Evolutionary conservation across 345 rosid species (phyloP), one percentile per base, ranked within the genome.

Genomic region (Combretum micranthum): DNA sequence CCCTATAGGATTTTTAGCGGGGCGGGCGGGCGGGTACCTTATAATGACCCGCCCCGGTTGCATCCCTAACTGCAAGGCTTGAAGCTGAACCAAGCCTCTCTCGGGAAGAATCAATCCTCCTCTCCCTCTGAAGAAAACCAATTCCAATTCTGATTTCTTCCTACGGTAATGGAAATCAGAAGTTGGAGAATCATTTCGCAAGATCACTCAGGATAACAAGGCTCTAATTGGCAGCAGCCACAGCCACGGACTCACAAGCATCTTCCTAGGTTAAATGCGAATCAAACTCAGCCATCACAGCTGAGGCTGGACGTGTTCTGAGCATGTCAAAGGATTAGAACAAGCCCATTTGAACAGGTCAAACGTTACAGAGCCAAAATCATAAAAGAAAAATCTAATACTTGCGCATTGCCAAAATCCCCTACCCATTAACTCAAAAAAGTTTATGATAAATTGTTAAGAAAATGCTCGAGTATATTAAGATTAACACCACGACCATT

Each of bases 11-110:
- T n/a, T n/a, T n/a, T n/a, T n/a, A n/a, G n/a, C n/a, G n/a, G n/a
- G n/a, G n/a, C n/a, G n/a, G n/a, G n/a, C n/a, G n/a, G n/a, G n/a
- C n/a, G n/a, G n/a, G n/a, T n/a, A n/a, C n/a, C n/a, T n/a, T n/a
- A n/a, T n/a, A n/a, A n/a, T n/a, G n/a, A n/a, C n/a, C n/a, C n/a
- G n/a, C n/a, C n/a, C n/a, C n/a, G n/a, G n/a, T n/a, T n/a, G n/a
- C n/a, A n/a, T n/a, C n/a, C n/a, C n/a, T n/a, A n/a, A n/a, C n/a
- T 47, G 97, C 97, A 18, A 75, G 99, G 53, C 92, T 93, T 7
- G 97, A 93, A 80, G 99, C 99, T 14, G 99, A 93, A 62, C 94
- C 96, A 0, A 75, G 97, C 50, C 95, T 93, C 22, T 88, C 96
- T 2, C 74, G 69, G 71, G 97, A n/a, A n/a, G n/a, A 83, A 49